Evolutionary conservation across 164 flowering plant genomes (phyloP).

Genomic region (grape (Vitis vinifera)): ASM3070453v1 NC_081820.1:21636501-21637000

Average conservation of each 20-base stretch:
- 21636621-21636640: conserved; percentile 48
- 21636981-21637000: conserved; percentile 18
- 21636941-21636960: conserved; percentile 27
- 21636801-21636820: conserved; percentile 26
- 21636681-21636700: conserved; percentile 44
- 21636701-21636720: conserved; percentile 53
- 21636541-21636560: conserved; percentile 48
- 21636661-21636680: conserved; percentile 49
- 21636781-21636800: conserved; percentile 31
- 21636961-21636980: conserved; percentile 22
- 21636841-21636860: conserved; percentile 24
- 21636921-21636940: conserved; percentile 17
- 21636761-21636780: conserved; percentile 37
- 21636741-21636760: conserved; percentile 22
- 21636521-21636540: conserved; percentile 43
- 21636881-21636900: conserved; percentile 31
- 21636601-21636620: conserved; percentile 41
- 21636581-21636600: conserved; percentile 3
- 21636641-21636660: conserved; percentile 47
- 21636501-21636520: conserved; percentile 42
- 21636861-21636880: conserved; percentile 18
- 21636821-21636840: conserved; percentile 24
- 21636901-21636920: conserved; percentile 15
- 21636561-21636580: conserved; percentile 15
- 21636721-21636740: conserved; percentile 42